Conservation (phyloP, 1,284 basidiomycete genomes). For the Ganoderma lingzhi region DNA sequence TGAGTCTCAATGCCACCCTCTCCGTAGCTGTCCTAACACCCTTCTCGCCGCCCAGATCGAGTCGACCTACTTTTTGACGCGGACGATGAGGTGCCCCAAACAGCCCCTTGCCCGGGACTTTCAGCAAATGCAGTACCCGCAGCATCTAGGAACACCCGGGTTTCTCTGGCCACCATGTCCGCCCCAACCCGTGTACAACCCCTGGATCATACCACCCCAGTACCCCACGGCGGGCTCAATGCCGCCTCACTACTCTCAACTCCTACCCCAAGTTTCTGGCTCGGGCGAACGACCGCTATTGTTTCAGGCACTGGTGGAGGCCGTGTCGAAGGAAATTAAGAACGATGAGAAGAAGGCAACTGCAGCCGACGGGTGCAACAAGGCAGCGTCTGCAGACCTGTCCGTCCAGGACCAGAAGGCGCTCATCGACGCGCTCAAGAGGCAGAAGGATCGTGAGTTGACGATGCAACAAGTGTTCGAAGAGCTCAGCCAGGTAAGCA, state of each 20-base stretch:
- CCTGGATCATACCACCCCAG: background rate
- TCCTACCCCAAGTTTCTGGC: too few species aligned
- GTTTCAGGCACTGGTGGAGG: background rate
- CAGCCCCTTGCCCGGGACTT: background rate
- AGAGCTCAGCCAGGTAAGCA: background rate
- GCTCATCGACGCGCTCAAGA: constrained; percentile 3
- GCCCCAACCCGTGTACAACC: background rate
- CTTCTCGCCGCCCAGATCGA: background rate
- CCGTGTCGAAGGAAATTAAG: background rate
- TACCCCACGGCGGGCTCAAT: background rate
- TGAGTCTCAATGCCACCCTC: background rate
- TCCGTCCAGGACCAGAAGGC: background rate
- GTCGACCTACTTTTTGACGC: background rate
- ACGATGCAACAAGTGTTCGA: background rate
- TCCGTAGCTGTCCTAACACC: background rate
- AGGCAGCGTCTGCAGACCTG: background rate
- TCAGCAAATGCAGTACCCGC: background rate
- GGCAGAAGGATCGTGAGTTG: background rate
- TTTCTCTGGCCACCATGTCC: background rate
- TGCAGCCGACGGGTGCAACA: background rate
- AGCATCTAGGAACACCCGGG: background rate
- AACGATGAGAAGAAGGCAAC: background rate
- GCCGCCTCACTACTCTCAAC: background rate
- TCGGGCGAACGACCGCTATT: background rate
- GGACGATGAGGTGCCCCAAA: background rate